Conservation (phyloP, 768 basidiomycete species). For the Leucocoprinus birnbaumii region DNA sequence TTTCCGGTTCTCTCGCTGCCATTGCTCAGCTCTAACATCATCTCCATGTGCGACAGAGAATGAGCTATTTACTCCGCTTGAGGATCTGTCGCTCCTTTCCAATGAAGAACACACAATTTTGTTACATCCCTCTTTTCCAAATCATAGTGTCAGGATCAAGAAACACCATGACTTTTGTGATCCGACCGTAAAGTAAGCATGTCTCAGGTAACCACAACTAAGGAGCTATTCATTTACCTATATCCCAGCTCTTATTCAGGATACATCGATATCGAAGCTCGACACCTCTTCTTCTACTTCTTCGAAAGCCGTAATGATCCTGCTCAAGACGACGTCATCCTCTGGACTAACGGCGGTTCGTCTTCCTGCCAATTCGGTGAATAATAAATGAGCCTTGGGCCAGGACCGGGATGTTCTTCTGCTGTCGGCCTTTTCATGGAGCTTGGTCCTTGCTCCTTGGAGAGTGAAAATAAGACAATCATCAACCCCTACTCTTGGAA, state of each 20-base stretch:
- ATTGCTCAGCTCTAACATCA: no score
- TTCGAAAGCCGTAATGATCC: conserved; percentile 69
- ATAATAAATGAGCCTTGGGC: no score
- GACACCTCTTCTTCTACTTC: conserved; percentile 74
- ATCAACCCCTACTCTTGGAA: conserved; percentile 69
- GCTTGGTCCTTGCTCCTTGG: conserved; percentile 65
- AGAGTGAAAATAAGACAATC: conserved; percentile 44
- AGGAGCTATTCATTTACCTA: no score
- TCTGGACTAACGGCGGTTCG: conserved; percentile 49
- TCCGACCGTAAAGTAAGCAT: conserved; percentile 45
- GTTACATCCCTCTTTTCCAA: conserved; percentile 48
- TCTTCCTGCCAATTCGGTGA: not conserved
- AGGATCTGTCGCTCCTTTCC: conserved; percentile 31
- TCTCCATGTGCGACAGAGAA: conserved; percentile 10
- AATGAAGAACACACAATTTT: conserved; percentile 32
- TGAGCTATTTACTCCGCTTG: conserved; percentile 33
- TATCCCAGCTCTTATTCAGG: conserved; percentile 52
- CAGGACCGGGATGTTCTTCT: conserved; percentile 39
- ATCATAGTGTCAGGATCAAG: conserved; percentile 53
- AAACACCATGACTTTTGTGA: conserved; percentile 55
- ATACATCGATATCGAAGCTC: conserved; percentile 61
- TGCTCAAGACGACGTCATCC: conserved; percentile 55
- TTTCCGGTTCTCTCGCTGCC: no score
- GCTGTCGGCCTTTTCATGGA: conserved; percentile 14
- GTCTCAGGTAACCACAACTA: conserved; percentile 4